These are phyloP conservation scores for Diaporthe humulicola DNA, from an alignment of 2,329 filamentous ascomycete genomes.

Conservation along the genomic window DNA sequence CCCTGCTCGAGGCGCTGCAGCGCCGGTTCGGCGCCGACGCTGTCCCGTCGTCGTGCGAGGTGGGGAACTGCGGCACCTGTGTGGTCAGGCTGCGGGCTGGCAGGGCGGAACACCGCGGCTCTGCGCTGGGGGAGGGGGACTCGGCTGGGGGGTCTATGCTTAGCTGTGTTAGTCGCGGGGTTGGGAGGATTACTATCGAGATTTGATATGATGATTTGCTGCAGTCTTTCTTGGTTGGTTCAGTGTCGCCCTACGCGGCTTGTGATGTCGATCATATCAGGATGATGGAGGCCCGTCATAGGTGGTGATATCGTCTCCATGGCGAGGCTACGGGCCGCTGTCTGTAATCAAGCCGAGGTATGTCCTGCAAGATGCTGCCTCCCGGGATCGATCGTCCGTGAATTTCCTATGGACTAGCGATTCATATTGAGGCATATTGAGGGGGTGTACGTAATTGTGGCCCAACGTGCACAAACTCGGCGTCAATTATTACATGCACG, in stretches of 20 bases:
- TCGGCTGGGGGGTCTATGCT: slow-evolving; percentile 58
- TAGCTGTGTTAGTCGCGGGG: slow-evolving; percentile 65
- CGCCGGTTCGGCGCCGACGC: slow-evolving; percentile 55
- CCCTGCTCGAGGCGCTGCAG: slow-evolving; percentile 62
- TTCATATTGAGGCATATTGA: background rate
- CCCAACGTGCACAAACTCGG: background rate
- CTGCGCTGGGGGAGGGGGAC: slow-evolving; percentile 60
- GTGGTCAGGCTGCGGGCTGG: slow-evolving; percentile 58
- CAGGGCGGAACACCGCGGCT: slow-evolving; percentile 63
- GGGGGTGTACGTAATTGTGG: background rate
- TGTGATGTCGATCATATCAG: background rate
- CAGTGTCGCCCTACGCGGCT: background rate
- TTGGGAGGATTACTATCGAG: slow-evolving; percentile 63
- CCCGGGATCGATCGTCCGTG: background rate
- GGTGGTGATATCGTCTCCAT: background rate
- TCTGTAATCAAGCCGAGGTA: background rate
- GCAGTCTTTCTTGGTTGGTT: background rate
- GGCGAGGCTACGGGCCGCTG: background rate
- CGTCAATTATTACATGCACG: background rate
- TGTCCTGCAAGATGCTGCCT: background rate
- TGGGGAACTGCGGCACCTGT: slow-evolving; percentile 68
- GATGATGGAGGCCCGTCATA: background rate
- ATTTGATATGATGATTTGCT: slow-evolving; percentile 57
- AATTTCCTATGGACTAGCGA: background rate
- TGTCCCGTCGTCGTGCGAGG: slow-evolving; percentile 64